Base-by-base conservation (phyloP, 2,329 filamentous ascomycete genomes). In the Epichloe festucae region DNA sequence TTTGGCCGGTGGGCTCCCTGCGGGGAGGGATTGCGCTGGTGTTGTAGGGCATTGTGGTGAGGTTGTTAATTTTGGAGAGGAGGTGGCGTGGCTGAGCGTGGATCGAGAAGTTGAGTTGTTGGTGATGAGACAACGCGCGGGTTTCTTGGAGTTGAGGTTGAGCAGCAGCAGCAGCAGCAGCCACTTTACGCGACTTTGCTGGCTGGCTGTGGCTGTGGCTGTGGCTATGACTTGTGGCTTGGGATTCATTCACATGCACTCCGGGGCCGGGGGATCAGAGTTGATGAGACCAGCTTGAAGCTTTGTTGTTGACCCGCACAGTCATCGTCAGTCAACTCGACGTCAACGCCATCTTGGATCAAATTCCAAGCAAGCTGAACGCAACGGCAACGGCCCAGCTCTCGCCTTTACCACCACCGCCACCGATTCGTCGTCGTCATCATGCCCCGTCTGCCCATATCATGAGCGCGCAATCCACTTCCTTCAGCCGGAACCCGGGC, bases 1-100 rank as follows among this genome's bases (percentile, higher is more conserved):
- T 86, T 57, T 89, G 84, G 58, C 91, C 91, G 2, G 87, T 94
- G 45, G 87, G 79, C 69, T 95, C 89, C 65, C 87, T 84, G 54
- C 85, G 74, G 40, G 86, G 87, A 58, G 85, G 79, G 52, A 93
- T 93, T 17, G 87, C 84, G 3, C 83, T 82, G 58, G 87, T 91
- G 70, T 95, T 95, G 73, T 93, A 90, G 27, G 90, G 87, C 90
- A 97, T 96, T 34, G 6, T 12, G 42, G 14, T 21, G 19, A 15
- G 17, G 39, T 10, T 31, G 27, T 10, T 31, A 8, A 3, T 31
- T 31, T 27, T 34, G 46, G 50, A 51, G 27, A 23, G 11, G 21
- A 11, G 5, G 21, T 5, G 21, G 21, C 21, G 21, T 5, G 21
- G 21, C 21, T 23, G 21, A 23, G 21, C 23, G 43, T 42, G 31